Conservation (phyloP, 202 grass and related monocot genomes). For the Miscanthus sacchariflorus region DNA sequence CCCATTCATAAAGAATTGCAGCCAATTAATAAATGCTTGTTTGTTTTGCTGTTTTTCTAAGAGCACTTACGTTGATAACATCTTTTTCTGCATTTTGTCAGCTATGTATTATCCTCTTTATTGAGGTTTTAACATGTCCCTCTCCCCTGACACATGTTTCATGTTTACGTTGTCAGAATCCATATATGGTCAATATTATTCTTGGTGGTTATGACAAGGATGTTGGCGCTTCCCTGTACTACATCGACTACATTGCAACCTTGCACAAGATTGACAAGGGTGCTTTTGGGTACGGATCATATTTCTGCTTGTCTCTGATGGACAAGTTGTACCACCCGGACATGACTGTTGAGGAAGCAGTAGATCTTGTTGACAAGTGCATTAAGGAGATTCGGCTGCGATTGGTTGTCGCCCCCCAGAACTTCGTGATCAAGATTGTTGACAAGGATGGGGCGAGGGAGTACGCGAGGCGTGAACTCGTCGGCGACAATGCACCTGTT, state of each 20-base stretch:
- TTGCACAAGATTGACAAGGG: slow-evolving; percentile 96
- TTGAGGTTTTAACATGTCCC: neutral
- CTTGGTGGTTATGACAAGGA: slow-evolving; percentile 89
- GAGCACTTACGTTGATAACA: neutral
- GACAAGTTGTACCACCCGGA: slow-evolving; percentile 75
- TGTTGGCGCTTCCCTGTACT: slow-evolving; percentile 82
- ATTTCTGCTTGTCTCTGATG: slow-evolving; percentile 88
- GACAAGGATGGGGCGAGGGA: slow-evolving; percentile 78
- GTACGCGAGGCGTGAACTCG: slow-evolving; percentile 60
- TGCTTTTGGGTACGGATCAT: slow-evolving; percentile 83
- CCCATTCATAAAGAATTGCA: neutral
- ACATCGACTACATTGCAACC: slow-evolving; percentile 95
- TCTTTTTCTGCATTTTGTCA: neutral
- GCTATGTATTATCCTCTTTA: neutral
- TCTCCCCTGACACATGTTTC: slow-evolving; percentile 24
- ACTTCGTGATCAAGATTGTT: slow-evolving; percentile 92
- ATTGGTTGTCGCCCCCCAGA: slow-evolving; percentile 78
- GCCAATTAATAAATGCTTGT: neutral
- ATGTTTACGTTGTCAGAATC: slow-evolving; percentile 65
- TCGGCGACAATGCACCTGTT: slow-evolving; percentile 37
- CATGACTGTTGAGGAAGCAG: slow-evolving; percentile 83
- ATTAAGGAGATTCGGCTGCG: slow-evolving; percentile 87
- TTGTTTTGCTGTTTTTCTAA: neutral
- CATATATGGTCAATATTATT: slow-evolving; percentile 83
- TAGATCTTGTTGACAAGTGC: slow-evolving; percentile 87